Evolutionary conservation across 306 rosid species (phyloP).

Genomic region (Phaseolus lunatus): DNA sequence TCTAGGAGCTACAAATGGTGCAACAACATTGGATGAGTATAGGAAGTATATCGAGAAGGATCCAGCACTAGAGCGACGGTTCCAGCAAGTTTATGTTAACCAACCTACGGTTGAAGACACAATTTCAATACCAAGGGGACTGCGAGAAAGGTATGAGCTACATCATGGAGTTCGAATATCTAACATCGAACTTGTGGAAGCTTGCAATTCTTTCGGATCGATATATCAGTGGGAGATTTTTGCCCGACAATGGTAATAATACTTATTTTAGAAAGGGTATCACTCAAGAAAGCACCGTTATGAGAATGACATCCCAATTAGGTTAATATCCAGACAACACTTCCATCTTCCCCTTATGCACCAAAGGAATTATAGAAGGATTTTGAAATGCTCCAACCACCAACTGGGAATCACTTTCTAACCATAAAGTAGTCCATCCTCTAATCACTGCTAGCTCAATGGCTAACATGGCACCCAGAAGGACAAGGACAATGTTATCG

Average conservation of each 20-base stretch:
- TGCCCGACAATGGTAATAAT: slow-evolving; percentile 92
- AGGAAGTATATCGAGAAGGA: slow-evolving; percentile 95
- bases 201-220: slow-evolving; percentile 97
- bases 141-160: slow-evolving; percentile 93
- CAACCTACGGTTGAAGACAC: slow-evolving; percentile 94
- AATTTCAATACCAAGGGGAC: slow-evolving; percentile 87
- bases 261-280: no score
- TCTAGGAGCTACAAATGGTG: slow-evolving; percentile 95
- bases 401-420: no score
- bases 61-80: slow-evolving; percentile 96
- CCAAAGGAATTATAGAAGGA: no score
- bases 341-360: no score
- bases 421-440: no score
- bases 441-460: no score
- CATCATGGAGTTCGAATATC: slow-evolving; percentile 99
- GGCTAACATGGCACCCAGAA: no score
- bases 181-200: slow-evolving; percentile 93
- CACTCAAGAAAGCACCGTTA: no score
- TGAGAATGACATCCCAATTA: no score
- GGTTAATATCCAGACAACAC: no score
- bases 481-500: no score
- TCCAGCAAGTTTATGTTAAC: slow-evolving; percentile 97
- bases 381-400: no score
- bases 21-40: slow-evolving; percentile 92
- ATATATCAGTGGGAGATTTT: slow-evolving; percentile 94